Percentiles rank a stretch among this genome's conserved stretches.
These are phyloP conservation scores for Citeromyces siamensis DNA, from an alignment of 1,139 yeast species.

Conservation along the genomic window DNA sequence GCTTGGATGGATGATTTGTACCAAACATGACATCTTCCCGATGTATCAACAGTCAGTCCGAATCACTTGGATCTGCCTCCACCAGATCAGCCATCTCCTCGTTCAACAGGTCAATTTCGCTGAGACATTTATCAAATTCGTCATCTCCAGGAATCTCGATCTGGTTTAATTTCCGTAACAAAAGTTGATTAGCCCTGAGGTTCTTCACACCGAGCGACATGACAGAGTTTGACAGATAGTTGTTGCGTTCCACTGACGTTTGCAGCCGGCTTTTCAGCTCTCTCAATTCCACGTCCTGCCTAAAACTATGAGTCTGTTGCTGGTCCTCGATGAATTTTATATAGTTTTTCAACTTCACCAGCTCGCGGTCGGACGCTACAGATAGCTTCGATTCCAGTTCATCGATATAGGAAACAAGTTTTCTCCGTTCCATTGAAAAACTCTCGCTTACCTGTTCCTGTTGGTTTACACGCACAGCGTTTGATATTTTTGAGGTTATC, in stretches of 20 bases:
- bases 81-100: no score
- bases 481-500: slow-evolving; percentile 57
- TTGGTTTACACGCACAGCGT: slow-evolving; percentile 37
- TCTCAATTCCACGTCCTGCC: not conserved
- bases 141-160: not conserved
- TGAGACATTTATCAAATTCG: not conserved
- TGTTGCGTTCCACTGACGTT: not conserved
- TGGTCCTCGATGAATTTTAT: not conserved
- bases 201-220: not conserved
- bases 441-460: slow-evolving; percentile 7
- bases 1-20: no score
- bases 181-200: not conserved
- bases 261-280: not conserved
- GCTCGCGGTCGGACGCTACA: not conserved
- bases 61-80: no score
- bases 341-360: slow-evolving; percentile 1
- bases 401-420: not conserved
- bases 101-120: not conserved
- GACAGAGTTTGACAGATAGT: not conserved
- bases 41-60: no score
- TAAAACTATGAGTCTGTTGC: slow-evolving; percentile 1
- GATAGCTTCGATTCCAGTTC: not conserved
- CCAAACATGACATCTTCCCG: no score
- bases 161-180: not conserved
- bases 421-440: not conserved